A percentile compares a stretch with the other conserved stretches of the same genome.
Conservation (phyloP, 352 stramenopile genomes). For the Detonula confervacea region DNA sequence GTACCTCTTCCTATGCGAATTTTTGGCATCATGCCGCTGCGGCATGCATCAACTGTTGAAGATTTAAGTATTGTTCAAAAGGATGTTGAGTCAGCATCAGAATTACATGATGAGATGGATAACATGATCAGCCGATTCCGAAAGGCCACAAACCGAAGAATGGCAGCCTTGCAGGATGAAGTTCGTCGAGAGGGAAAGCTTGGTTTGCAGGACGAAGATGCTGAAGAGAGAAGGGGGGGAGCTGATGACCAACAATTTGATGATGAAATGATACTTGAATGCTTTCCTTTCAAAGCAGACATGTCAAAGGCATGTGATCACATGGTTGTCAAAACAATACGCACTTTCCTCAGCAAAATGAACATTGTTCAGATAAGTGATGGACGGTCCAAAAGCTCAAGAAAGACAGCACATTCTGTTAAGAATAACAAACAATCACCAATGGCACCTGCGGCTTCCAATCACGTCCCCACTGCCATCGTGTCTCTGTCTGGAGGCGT, state of each 20-base stretch:
- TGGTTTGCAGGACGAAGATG: constrained; percentile 13
- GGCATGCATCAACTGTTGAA: constrained; percentile 69
- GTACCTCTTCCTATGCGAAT: constrained; percentile 76
- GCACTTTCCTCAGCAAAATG: constrained; percentile 55
- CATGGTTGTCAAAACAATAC: constrained; percentile 71
- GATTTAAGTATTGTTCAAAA: constrained; percentile 71
- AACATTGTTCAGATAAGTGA: constrained; percentile 50
- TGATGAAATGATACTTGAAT: constrained; percentile 81
- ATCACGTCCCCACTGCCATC: constrained; percentile 59
- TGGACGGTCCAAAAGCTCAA: constrained; percentile 19
- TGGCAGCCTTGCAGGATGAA: constrained; percentile 77
- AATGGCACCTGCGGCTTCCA: background rate
- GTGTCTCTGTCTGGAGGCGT: constrained; percentile 95
- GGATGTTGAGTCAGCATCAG: constrained; percentile 58
- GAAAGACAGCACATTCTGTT: constrained; percentile 9
- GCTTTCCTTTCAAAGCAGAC: constrained; percentile 75
- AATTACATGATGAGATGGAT: constrained; percentile 64
- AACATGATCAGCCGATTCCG: constrained; percentile 77
- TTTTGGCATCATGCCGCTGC: constrained; percentile 82
- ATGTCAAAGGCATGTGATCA: constrained; percentile 61
- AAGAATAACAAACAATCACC: constrained; percentile 1
- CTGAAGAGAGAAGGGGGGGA: constrained; percentile 2
- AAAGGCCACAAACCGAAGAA: constrained; percentile 78
- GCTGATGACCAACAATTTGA: constrained; percentile 24
- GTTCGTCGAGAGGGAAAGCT: constrained; percentile 56